Conservation (phyloP, 2,329 filamentous ascomycete genomes). For the Claviceps humidiphila region DNA sequence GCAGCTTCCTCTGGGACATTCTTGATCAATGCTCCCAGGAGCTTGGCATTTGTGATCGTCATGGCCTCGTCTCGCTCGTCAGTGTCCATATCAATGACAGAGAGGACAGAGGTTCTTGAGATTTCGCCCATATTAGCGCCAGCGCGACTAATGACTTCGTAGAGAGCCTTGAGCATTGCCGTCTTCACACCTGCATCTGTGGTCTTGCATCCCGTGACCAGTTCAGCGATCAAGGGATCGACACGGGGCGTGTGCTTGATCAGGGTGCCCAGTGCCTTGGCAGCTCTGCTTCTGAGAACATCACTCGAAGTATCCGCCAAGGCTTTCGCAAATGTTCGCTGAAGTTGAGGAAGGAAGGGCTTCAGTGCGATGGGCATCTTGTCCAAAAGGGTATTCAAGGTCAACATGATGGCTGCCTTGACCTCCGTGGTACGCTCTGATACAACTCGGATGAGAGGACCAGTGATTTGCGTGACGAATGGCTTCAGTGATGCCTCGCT, state of each 20-base stretch:
- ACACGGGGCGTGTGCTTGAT: conserved; percentile 94
- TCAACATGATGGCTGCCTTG: conserved; percentile 86
- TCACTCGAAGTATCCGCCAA: conserved; percentile 90
- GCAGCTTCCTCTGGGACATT: conserved; percentile 66
- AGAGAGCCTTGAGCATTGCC: conserved; percentile 93
- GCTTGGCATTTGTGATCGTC: conserved; percentile 78
- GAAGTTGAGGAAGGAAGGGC: conserved; percentile 90
- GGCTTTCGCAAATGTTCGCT: conserved; percentile 93
- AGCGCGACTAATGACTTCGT: conserved; percentile 91
- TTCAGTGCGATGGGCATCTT: conserved; percentile 95
- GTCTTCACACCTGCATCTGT: conserved; percentile 71
- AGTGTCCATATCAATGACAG: conserved; percentile 73
- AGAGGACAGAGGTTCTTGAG: conserved; percentile 73
- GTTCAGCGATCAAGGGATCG: conserved; percentile 81
- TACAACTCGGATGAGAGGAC: conserved; percentile 92
- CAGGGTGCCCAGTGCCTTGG: conserved; percentile 84
- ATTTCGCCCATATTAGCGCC: conserved; percentile 89
- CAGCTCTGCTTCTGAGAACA: conserved; percentile 71
- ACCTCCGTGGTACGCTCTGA: conserved; percentile 94
- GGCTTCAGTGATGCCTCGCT: conserved; percentile 78
- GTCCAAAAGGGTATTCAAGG: conserved; percentile 86
- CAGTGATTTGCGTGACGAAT: conserved; percentile 94
- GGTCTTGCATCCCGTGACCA: conserved; percentile 93
- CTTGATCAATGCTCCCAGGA: conserved; percentile 81
- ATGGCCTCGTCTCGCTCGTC: conserved; percentile 65